Evolutionary conservation across 371 early-diverging fungal genomes (phyloP), one percentile per base, ranked within the genome.

Genomic region (Rhizopus sp.): DNA sequence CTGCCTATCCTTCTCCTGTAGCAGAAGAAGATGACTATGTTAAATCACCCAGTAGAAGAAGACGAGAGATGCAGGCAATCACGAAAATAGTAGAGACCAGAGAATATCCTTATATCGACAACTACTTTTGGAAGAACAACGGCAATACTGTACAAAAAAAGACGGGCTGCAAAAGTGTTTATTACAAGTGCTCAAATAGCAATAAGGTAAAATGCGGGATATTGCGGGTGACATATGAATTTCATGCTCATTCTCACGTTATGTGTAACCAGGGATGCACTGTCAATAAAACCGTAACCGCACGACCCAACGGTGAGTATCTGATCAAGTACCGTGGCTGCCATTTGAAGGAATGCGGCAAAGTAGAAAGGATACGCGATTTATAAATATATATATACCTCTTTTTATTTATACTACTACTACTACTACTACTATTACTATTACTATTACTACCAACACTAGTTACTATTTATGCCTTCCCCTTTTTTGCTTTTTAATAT

Each of bases 221-320:
- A 50, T 62, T 62, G 67, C 67, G 67, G 67, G 62, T 70, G 58
- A 53, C 67, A 69, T 62, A 66, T 69, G 70, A 69, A 63, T 53
- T 62, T 73, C 69, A 69, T 67, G 62, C 62, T 39, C 33, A 50
- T 35, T 40, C 16, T 45, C n/a, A 40, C 57, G 30, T 55, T 52
- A 30, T 51, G 29, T 34, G 29, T 57, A 17, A n/a, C 44, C 39
- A 77, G 75, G 78, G 78, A 23, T 78, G 78, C 44, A 66, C 75
- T 50, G 86, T 86, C n/a, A 86, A 86, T 57, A 86, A 84, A 53
- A 86, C 86, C 1, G 86, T 86, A 23, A 86, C 83, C 12, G 81
- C 76, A 33, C 66, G 75, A 52, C 78, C 77, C 15, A 78, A 76
- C 50, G 84, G 84, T 29, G 84, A 80, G 31, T 86, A 80, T 48